Evolutionary conservation across 352 stramenopile species (phyloP).

Genomic region (Phytophthora nicotianae): DNA sequence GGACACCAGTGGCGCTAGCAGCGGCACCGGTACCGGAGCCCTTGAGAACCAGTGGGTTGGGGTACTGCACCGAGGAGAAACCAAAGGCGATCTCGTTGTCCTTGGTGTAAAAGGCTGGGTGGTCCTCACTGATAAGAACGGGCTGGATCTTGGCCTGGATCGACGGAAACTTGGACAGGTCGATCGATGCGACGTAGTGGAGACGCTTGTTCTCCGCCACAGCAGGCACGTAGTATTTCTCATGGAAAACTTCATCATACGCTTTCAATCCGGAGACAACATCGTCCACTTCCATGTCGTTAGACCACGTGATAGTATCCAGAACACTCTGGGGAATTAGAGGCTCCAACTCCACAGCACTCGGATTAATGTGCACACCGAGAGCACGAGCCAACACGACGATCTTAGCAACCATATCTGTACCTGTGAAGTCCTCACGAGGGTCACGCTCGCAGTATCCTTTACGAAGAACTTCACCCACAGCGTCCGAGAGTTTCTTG

Average conservation of each 20-base stretch:
- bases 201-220: conserved; percentile 54
- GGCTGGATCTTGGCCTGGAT: conserved; percentile 60
- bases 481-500: conserved; percentile 58
- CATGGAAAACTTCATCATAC: conserved; percentile 63
- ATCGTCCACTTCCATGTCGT: conserved; percentile 50
- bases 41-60: conserved; percentile 71
- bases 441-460: conserved; percentile 78
- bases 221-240: conserved; percentile 56
- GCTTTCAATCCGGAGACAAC: conserved; percentile 53
- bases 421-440: conserved; percentile 68
- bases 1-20: conserved; percentile 71
- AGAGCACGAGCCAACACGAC: conserved; percentile 70
- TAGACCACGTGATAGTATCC: conserved; percentile 51
- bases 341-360: conserved; percentile 56
- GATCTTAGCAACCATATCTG: conserved; percentile 74
- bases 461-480: conserved; percentile 50
- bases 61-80: conserved; percentile 76
- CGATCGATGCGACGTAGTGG: conserved; percentile 73
- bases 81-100: conserved; percentile 80
- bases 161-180: conserved; percentile 51
- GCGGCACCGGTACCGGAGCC: conserved; percentile 63
- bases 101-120: conserved; percentile 62
- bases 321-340: conserved; percentile 54
- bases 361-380: conserved; percentile 52
- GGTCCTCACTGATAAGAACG: conserved; percentile 61